Conservation (phyloP, 176 grass and related monocot species). For the Rhynchospora pubera region DNA sequence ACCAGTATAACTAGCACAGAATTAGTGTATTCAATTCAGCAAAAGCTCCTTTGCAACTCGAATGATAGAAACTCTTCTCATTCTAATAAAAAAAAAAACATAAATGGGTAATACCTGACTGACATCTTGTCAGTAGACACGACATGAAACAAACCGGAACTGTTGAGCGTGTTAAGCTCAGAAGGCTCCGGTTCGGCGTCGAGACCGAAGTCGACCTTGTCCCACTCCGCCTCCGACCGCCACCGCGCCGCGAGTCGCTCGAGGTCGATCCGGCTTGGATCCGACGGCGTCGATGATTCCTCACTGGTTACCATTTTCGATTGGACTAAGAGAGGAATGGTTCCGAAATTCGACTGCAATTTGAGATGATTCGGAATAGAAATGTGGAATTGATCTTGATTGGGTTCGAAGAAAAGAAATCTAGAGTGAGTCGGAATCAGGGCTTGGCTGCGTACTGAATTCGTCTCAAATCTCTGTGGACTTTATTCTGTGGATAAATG, state of each 20-base stretch:
- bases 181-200: slow-evolving; percentile 71
- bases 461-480: neutral
- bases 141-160: slow-evolving; percentile 80
- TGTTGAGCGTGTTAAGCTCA: slow-evolving; percentile 84
- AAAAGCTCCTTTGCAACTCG: neutral
- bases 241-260: neutral
- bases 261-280: slow-evolving; percentile 19
- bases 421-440: neutral
- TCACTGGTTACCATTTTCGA: slow-evolving; percentile 10
- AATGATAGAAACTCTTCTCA: too few species aligned
- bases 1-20: neutral
- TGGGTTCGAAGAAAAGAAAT: slow-evolving; percentile 5
- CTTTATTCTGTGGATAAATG: neutral
- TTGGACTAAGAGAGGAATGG: too few species aligned
- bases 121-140: slow-evolving; percentile 87
- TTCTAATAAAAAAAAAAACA: too few species aligned
- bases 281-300: neutral
- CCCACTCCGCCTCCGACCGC: slow-evolving; percentile 50
- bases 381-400: neutral
- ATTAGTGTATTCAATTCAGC: neutral
- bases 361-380: neutral
- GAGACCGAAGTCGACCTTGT: slow-evolving; percentile 32
- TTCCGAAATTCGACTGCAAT: too few species aligned
- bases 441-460: neutral
- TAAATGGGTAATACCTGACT: slow-evolving; percentile 44